Percentiles rank a stretch among this genome's conserved stretches.
phyloP scores from a whole-genome alignment of 2,329 filamentous ascomycete genomes.

The Diaporthe eres region DNA sequence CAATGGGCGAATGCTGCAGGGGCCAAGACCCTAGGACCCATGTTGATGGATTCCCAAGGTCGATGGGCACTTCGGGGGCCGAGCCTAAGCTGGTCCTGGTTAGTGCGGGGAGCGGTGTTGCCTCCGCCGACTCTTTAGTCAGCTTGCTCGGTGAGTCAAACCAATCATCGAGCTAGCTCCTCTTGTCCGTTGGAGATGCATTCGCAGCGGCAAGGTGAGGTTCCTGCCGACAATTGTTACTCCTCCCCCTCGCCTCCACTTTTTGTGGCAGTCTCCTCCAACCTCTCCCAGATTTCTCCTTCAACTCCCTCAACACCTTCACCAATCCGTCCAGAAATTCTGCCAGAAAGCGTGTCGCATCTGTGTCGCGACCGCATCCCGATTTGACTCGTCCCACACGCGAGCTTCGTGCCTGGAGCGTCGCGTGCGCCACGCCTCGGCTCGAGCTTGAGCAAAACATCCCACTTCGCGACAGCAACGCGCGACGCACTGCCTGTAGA shows the following conservation, averaged over 20 bases:
- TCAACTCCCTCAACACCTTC: conserved; percentile 24
- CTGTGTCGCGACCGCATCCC: conserved; percentile 32
- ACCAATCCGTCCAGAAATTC: not conserved
- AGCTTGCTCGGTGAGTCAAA: not conserved
- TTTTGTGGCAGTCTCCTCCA: conserved; percentile 39
- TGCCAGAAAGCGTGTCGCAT: conserved; percentile 37
- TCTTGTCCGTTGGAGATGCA: conserved; percentile 20
- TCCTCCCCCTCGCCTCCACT: conserved; percentile 39
- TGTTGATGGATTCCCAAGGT: conserved; percentile 13
- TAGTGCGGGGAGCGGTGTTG: not conserved
- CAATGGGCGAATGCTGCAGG: conserved; percentile 29
- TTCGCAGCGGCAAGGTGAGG: conserved; percentile 7
- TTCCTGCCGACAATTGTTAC: conserved; percentile 26
- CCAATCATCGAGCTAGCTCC: conserved; percentile 24
- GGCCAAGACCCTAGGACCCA: conserved; percentile 5
- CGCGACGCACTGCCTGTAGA: conserved; percentile 20
- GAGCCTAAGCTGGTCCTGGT: not conserved
- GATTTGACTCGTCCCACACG: not conserved
- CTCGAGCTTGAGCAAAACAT: conserved; percentile 18
- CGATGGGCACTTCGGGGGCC: not conserved
- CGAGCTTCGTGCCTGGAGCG: conserved; percentile 11
- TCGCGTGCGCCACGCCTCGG: conserved; percentile 29
- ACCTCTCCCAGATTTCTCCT: conserved; percentile 9
- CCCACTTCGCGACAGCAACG: conserved; percentile 32
- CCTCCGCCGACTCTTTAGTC: not conserved